A percentile compares a stretch with the other conserved stretches of the same genome.
Conservation (phyloP, 371 early-diverging fungal genomes). For the Mucor plumbeus region DNA sequence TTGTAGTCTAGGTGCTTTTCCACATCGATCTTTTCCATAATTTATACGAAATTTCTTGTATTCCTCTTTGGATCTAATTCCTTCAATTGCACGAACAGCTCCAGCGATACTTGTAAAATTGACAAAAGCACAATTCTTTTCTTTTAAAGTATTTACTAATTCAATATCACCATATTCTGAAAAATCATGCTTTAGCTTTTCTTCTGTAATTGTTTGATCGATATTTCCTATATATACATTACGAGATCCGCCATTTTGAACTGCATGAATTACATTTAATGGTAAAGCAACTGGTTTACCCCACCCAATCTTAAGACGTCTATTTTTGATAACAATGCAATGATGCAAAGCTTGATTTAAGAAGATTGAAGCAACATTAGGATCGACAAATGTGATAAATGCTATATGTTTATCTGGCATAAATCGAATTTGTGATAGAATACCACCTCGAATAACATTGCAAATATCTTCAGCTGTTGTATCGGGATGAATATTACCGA, state of each 20-base stretch:
- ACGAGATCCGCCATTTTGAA: slow-evolving; percentile 74
- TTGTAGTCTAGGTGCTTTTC: slow-evolving; percentile 41
- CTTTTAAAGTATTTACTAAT: slow-evolving; percentile 73
- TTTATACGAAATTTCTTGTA: slow-evolving; percentile 65
- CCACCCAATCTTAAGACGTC: slow-evolving; percentile 81
- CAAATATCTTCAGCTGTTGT: slow-evolving; percentile 81
- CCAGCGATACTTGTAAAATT: slow-evolving; percentile 74
- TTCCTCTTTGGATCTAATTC: slow-evolving; percentile 57
- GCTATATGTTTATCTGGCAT: slow-evolving; percentile 80
- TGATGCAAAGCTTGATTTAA: slow-evolving; percentile 58
- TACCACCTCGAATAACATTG: slow-evolving; percentile 86
- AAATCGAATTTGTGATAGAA: slow-evolving; percentile 74
- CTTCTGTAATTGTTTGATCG: slow-evolving; percentile 65
- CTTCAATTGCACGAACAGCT: slow-evolving; percentile 76
- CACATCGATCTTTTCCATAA: slow-evolving; percentile 89
- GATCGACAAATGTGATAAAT: slow-evolving; percentile 84
- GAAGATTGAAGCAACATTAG: slow-evolving; percentile 65
- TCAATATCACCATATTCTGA: slow-evolving; percentile 82
- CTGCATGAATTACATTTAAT: slow-evolving; percentile 58
- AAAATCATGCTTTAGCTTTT: slow-evolving; percentile 70
- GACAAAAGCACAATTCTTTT: slow-evolving; percentile 85
- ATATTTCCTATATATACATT: slow-evolving; percentile 82
- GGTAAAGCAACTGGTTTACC: slow-evolving; percentile 73
- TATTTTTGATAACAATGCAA: slow-evolving; percentile 69
- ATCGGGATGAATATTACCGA: slow-evolving; percentile 78